phyloP scores from a whole-genome alignment of 1,284 basidiomycete species.

The Porphyrellus sp. region DNA sequence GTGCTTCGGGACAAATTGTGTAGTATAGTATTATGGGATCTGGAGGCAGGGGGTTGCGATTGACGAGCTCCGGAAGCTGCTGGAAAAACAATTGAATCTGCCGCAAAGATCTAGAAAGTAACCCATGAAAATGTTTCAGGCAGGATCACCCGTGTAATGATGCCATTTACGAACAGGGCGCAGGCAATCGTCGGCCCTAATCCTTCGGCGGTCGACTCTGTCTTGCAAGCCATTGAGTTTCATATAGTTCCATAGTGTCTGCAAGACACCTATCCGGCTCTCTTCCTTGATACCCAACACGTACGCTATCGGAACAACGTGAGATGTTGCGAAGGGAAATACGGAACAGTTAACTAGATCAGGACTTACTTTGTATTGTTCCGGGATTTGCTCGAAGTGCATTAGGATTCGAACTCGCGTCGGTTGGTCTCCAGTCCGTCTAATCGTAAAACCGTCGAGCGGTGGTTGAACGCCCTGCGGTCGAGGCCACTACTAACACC shows the following conservation, averaged over 20 bases:
- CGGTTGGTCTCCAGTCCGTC: slow-evolving; percentile 76
- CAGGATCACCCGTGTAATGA: background rate
- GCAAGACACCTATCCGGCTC: slow-evolving; percentile 78
- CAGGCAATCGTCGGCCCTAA: slow-evolving; percentile 75
- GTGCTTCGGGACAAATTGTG: slow-evolving; percentile 55
- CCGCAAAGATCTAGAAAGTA: slow-evolving; percentile 60
- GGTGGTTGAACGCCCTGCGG: slow-evolving; percentile 52
- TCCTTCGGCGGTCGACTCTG: slow-evolving; percentile 79
- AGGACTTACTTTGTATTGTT: slow-evolving; percentile 79
- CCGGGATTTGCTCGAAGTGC: slow-evolving; percentile 83
- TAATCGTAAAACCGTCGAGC: slow-evolving; percentile 87
- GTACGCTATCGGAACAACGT: slow-evolving; percentile 39
- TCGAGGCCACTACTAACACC: slow-evolving; percentile 63
- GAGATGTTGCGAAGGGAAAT: slow-evolving; percentile 6
- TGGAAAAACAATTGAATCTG: slow-evolving; percentile 71
- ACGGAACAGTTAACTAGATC: slow-evolving; percentile 57
- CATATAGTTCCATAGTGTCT: slow-evolving; percentile 91
- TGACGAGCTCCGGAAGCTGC: slow-evolving; percentile 83
- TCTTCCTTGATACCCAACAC: slow-evolving; percentile 85
- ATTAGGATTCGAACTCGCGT: slow-evolving; percentile 79
- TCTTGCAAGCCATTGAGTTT: slow-evolving; percentile 87
- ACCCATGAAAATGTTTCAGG: background rate
- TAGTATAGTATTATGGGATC: slow-evolving; percentile 89
- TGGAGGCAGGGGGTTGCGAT: slow-evolving; percentile 73
- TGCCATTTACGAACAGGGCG: slow-evolving; percentile 47